phyloP scores from a whole-genome alignment of 176 grass and related monocot genomes.

The Puya raimondii region DNA sequence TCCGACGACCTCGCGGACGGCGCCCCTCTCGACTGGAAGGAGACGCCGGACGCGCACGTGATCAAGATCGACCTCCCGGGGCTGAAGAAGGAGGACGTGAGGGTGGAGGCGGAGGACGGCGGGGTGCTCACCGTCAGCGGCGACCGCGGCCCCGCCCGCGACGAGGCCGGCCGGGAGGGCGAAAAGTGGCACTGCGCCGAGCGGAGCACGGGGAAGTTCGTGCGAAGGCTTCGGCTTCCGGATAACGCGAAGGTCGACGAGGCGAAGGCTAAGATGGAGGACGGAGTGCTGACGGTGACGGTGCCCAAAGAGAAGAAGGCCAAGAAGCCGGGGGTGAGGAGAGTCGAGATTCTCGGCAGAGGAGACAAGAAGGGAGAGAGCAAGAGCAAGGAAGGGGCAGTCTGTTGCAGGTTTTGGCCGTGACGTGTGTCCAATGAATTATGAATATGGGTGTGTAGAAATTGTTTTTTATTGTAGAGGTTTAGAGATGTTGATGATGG shows the following conservation, averaged over 20 bases:
- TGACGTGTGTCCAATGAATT: too few species aligned
- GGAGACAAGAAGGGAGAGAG: too few species aligned
- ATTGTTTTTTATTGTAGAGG: too few species aligned
- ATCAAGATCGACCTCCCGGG: not conserved
- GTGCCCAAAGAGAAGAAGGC: not conserved
- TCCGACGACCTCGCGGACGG: not conserved
- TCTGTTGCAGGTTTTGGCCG: too few species aligned
- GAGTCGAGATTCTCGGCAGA: not conserved
- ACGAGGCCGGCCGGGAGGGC: not conserved
- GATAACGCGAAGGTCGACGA: not conserved
- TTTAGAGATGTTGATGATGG: too few species aligned
- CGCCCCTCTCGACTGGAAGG: not conserved
- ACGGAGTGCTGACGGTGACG: not conserved
- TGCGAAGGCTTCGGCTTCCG: not conserved
- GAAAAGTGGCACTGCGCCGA: not conserved
- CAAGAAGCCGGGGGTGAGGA: not conserved
- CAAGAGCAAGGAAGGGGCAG: too few species aligned
- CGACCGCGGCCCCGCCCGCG: not conserved
- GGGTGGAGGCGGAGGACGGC: slow-evolving; percentile 1
- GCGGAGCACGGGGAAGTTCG: not conserved
- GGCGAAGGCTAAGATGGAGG: not conserved
- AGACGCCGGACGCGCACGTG: not conserved
- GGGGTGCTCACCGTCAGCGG: not conserved
- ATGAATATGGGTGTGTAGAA: too few species aligned
- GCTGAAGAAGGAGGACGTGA: not conserved